Percentiles rank a stretch among this genome's conserved stretches.
Evolutionary conservation across 768 basidiomycete genomes (phyloP).

Genomic region (Cystoderma amianthinum): DNA sequence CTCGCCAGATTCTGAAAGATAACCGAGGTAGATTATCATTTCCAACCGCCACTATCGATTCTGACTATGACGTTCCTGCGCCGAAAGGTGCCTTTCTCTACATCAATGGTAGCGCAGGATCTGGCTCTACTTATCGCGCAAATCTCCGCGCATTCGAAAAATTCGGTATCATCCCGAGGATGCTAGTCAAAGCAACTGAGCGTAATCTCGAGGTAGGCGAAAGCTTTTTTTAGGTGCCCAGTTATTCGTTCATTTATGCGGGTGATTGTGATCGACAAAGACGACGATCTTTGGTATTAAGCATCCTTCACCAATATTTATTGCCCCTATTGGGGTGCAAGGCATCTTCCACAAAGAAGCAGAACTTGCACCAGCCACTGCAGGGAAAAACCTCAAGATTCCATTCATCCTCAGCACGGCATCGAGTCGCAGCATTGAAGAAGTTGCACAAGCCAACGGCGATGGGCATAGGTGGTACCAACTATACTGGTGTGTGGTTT

Average conservation of each 20-base stretch:
- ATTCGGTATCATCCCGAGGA: constrained; percentile 75
- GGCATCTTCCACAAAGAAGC: constrained; percentile 65
- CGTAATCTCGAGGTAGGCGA: constrained; percentile 51
- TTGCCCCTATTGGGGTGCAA: constrained; percentile 78
- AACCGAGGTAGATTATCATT: constrained; percentile 34
- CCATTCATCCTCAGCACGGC: constrained; percentile 77
- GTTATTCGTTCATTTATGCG: background rate
- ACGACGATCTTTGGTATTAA: constrained; percentile 67
- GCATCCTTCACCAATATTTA: constrained; percentile 51
- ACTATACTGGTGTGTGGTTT: constrained; percentile 57
- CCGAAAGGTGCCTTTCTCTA: constrained; percentile 61
- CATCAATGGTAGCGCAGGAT: constrained; percentile 72
- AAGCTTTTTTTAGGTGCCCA: background rate
- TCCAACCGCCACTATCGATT: background rate
- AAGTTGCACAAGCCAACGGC: constrained; percentile 69
- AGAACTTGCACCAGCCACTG: constrained; percentile 64
- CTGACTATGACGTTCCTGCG: background rate
- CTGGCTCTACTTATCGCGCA: constrained; percentile 54
- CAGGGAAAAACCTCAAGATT: constrained; percentile 53
- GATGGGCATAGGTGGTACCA: constrained; percentile 73
- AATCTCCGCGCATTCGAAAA: constrained; percentile 60
- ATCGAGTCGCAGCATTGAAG: constrained; percentile 64
- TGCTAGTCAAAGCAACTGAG: constrained; percentile 56
- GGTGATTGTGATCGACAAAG: constrained; percentile 20
- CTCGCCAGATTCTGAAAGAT: constrained; percentile 54